Evolutionary conservation across 2,329 filamentous ascomycete genomes (phyloP), one percentile per base, ranked within the genome.

Genomic region (Colletotrichum simmondsii): DNA sequence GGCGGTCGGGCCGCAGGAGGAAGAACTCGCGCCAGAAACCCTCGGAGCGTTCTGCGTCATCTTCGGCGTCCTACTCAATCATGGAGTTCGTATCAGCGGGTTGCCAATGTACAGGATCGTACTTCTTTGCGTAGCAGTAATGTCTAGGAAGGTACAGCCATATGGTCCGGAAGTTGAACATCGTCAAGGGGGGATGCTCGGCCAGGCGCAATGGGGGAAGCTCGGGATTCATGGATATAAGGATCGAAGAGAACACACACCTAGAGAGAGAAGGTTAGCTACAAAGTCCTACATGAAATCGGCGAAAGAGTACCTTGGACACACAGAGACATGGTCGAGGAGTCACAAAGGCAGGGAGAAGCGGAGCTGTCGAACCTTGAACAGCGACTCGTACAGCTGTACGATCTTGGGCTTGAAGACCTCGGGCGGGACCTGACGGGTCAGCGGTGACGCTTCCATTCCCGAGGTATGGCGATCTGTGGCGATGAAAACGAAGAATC

Each of bases 21-120:
- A 99, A 99, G 84, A 99, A 95, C 83, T 98, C 97, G 76, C 91
- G 89, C 97, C 97, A 99, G 85, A 98, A 99, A 56, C 95, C 96
- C 73, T 98, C 95, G 0, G 94, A 90, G 74, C 93, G 93, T 32
- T 95, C 92, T 64, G 86, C 83, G 72, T 91, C 89, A 73, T 93
- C 89, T 67, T 91, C 89, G 75, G 92, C 90, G 84, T 93, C 81
- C 35, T 65, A 46, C 37, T 28, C 37, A 57, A 42, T 35, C 37
- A 30, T 19, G n/a, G 16, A 19, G 28, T 22, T 5, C n/a, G 30
- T 57, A 26, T 71, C 61, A 66, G 62, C 32, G 32, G 30, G 12
- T 57, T 12, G 19, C 26, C 26, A 28, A 5, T 6, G 24, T 30
- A n/a, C 4, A 16, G 7, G 11, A 6, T 46, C 42, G 46, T 56